Base-by-base conservation (phyloP, 2,329 filamentous ascomycete genomes). In the Aureobasidium uvarum region DNA sequence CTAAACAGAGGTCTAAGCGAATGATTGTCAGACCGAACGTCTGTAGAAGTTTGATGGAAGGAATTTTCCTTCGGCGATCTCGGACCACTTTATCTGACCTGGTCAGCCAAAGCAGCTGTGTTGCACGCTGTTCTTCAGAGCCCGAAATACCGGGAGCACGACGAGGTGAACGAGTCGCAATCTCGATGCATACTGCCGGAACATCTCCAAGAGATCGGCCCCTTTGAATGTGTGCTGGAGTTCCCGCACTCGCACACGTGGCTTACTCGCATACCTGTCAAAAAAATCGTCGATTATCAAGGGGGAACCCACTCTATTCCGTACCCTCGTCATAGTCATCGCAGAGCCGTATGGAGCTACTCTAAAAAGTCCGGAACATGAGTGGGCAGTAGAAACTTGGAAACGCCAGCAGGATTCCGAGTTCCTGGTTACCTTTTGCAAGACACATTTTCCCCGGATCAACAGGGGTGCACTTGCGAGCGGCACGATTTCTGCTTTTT, bases 1-100 rank as follows among this genome's bases (percentile, higher is more conserved):
- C 60, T 63, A 63, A 52, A n/a, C 11, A 45, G 43, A 5, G 25
- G 38, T 54, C 60, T 45, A 54, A 54, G 60, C 60, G 60, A 62
- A 51, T 51, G 59, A 62, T 62, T 62, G 43, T 31, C 43, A 41
- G 41, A 62, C 45, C 43, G 46, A 54, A 63, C 25, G 38, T 25
- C 58, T 52, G 13, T 63, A 63, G 60, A 63, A 63, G 36, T 63
- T 54, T 54, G 25, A 45, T 63, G 25, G 60, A 63, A 63, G 48
- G 11, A 54, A 43, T 54, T 54, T 54, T 43, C n/a, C 33, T 31
- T 31, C 41, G 43, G 18, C n/a, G 16, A 54, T 25, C 36, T 52
- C 48, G 20, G 38, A 25, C 48, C 46, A 36, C 48, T 36, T 25
- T 4, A 41, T 23, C 1, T 7, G 25, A 33, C 25, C 20, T 31